Conservation (phyloP, 108 stramenopile genomes). For the Cyclotella atomus region DNA sequence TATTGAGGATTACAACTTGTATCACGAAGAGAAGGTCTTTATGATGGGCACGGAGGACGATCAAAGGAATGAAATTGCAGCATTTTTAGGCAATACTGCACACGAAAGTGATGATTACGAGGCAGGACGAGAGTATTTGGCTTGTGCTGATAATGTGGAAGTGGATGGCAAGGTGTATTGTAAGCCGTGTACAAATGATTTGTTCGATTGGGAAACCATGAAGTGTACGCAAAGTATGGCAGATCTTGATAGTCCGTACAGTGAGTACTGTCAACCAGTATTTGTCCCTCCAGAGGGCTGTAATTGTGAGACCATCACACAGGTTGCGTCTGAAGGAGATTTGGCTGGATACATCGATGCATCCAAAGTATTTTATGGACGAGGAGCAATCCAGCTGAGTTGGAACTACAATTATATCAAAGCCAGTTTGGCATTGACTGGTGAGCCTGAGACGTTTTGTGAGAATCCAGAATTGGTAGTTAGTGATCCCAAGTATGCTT, state of each 20-base stretch:
- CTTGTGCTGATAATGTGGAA: constrained; percentile 38
- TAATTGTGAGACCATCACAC: constrained; percentile 29
- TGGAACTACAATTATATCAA: constrained; percentile 46
- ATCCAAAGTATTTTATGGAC: constrained; percentile 37
- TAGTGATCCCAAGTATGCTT: constrained; percentile 30
- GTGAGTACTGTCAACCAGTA: constrained; percentile 26
- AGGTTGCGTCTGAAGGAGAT: constrained; percentile 24
- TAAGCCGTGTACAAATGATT: constrained; percentile 36
- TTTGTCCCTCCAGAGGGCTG: constrained; percentile 40
- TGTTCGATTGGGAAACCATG: constrained; percentile 25
- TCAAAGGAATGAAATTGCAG: constrained; percentile 30
- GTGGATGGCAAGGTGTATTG: constrained; percentile 40
- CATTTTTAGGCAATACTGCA: constrained; percentile 46
- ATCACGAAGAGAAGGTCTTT: constrained; percentile 40
- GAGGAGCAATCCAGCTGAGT: constrained; percentile 34
- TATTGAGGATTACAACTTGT: constrained; percentile 32
- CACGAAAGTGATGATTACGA: constrained; percentile 47
- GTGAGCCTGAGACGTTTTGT: constrained; percentile 33
- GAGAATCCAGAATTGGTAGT: constrained; percentile 31
- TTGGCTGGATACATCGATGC: constrained; percentile 39
- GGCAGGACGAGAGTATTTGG: constrained; percentile 45
- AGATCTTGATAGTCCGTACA: constrained; percentile 32
- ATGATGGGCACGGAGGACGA: constrained; percentile 30
- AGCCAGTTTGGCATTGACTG: constrained; percentile 29
- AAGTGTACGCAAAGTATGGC: constrained; percentile 23